Evolutionary conservation across 1,284 basidiomycete genomes (phyloP).

Genomic region (Trichosporon sp.): DNA sequence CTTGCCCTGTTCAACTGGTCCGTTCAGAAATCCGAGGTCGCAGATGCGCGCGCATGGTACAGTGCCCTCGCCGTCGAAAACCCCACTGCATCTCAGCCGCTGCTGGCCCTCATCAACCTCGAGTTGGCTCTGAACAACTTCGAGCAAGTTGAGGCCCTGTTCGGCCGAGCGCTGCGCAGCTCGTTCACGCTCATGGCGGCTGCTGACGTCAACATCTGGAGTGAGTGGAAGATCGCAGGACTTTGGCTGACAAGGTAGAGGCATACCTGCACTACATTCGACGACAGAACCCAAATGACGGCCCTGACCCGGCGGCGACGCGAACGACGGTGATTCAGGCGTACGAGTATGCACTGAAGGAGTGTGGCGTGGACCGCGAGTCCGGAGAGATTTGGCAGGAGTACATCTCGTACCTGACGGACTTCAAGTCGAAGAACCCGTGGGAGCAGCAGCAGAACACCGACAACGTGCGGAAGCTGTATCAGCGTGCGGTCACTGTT

Average conservation of each 20-base stretch:
- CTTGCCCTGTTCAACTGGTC: slow-evolving; percentile 49
- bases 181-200: slow-evolving; percentile 40
- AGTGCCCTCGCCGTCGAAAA: slow-evolving; percentile 34
- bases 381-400: slow-evolving; percentile 57
- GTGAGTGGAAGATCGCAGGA: slow-evolving; percentile 23
- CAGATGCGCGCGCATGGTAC: slow-evolving; percentile 46
- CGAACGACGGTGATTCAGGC: slow-evolving; percentile 75
- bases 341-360: slow-evolving; percentile 87
- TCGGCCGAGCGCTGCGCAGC: slow-evolving; percentile 40
- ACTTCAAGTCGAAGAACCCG: slow-evolving; percentile 67
- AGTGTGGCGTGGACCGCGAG: slow-evolving; percentile 68
- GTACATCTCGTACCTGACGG: slow-evolving; percentile 74
- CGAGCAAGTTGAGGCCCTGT: slow-evolving; percentile 43
- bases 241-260: slow-evolving; percentile 24
- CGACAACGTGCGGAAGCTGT: slow-evolving; percentile 84
- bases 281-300: slow-evolving; percentile 43
- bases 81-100: slow-evolving; percentile 43
- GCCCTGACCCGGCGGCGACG: slow-evolving; percentile 51
- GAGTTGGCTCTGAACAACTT: slow-evolving; percentile 46
- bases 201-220: slow-evolving; percentile 47
- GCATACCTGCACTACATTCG: slow-evolving; percentile 49
- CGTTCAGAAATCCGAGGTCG: slow-evolving; percentile 43
- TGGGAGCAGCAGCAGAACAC: slow-evolving; percentile 97
- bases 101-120: slow-evolving; percentile 45
- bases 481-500: slow-evolving; percentile 87